Evolutionary conservation across 768 basidiomycete species (phyloP), one percentile per base, ranked within the genome.

Genomic region (Mycena olivaceomarginata): DNA sequence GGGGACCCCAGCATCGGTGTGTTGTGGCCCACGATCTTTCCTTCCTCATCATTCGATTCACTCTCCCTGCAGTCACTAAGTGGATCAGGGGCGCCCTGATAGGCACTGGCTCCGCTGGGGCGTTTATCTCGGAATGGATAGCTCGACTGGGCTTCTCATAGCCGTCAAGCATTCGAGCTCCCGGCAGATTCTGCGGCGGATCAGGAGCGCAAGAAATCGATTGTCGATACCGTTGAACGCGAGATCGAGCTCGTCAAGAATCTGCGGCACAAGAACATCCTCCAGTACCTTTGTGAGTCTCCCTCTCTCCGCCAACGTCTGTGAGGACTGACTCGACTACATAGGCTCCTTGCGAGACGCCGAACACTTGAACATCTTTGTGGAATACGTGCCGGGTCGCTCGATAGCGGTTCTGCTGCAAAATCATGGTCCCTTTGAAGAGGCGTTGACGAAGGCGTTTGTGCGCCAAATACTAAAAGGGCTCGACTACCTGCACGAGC

Each of bases 71-170:
- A 91, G 96, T 93, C 53, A 95, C 94, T 82, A 98, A 98, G 85
- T 99, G 98, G 97, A 97, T 98, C 86, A 98, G 97, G 81, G 97
- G 97, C 64, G 97, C 97, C 12, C 91, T 98, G 80, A 98, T 98
- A 77, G 97, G 98, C 76, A 95, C 97, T 59, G 97, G 97, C 4
- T 98, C 97, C 0, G 98, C 98, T 82, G 97, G 97, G 67, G 96
- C 96, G 97, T 98, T 48, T 98, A 97, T 85, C 93, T 98, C 12
- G 97, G 97, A 45, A 97, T 98, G 96, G 97, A 98, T 84, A 96
- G 97, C 0, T 91, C 95, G 25, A 95, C 91, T 65, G 97, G 97
- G 37, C 87, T 97, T 25, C 89, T 99, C 77, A 98, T 99, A 97
- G 97, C 97, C 51, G 97, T 99, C 79, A 99, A 99, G 87, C 97